Evolutionary conservation across 2,329 filamentous ascomycete species (phyloP).

Genomic region (Hymenoscyphus infarciens): DNA sequence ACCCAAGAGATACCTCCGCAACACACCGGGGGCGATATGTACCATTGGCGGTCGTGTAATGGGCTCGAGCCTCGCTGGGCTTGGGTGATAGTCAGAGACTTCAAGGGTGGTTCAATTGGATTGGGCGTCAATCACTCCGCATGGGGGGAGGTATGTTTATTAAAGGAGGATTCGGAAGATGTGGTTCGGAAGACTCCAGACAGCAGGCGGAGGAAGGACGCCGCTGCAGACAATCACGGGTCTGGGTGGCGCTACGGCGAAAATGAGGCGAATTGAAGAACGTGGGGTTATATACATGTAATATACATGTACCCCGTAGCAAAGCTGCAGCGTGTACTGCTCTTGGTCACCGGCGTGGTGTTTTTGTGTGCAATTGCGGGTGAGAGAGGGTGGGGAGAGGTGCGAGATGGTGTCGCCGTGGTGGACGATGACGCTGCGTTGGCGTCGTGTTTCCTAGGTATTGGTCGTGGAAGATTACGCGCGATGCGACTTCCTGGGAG

Average conservation of each 20-base stretch:
- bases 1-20: constrained; percentile 34
- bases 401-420: no score
- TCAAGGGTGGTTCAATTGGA: constrained; percentile 10
- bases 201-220: background rate
- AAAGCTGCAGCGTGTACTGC: background rate
- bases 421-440: background rate
- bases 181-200: background rate
- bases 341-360: background rate
- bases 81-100: background rate
- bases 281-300: constrained; percentile 11
- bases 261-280: constrained; percentile 19
- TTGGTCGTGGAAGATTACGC: constrained; percentile 23
- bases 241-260: background rate
- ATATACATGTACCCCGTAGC: constrained; percentile 10
- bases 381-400: background rate
- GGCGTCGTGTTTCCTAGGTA: constrained; percentile 27
- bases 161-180: background rate
- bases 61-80: constrained; percentile 4
- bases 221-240: constrained; percentile 16
- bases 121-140: background rate
- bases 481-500: constrained; percentile 12
- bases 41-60: constrained; percentile 24
- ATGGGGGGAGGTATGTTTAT: background rate
- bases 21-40: constrained; percentile 25
- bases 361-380: constrained; percentile 1